These are phyloP conservation scores for Sclerotinia spermophila DNA, from an alignment of 2,329 filamentous ascomycete species.

Conservation along the genomic window DNA sequence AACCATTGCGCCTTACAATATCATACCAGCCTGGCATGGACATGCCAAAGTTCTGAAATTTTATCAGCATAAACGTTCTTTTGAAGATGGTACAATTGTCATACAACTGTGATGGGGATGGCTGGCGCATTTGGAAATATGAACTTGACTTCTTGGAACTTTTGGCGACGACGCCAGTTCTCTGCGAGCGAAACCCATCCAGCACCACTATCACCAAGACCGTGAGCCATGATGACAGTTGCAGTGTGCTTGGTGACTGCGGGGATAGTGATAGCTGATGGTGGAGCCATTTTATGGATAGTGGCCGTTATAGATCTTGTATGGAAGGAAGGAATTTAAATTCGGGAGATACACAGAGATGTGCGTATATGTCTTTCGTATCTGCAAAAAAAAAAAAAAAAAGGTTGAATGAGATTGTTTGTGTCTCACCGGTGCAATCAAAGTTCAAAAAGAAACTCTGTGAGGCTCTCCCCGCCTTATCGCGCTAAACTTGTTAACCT, in stretches of 20 bases:
- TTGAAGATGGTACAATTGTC: conserved; percentile 1
- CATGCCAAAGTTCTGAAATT: conserved; percentile 65
- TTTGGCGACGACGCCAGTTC: conserved; percentile 76
- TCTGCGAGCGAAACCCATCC: conserved; percentile 82
- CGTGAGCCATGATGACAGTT: conserved; percentile 92
- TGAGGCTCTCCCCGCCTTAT: conserved; percentile 3
- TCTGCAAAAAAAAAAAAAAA: background rate
- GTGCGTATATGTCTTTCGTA: background rate
- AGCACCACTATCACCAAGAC: conserved; percentile 77
- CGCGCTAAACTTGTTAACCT: background rate
- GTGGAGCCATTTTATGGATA: conserved; percentile 26
- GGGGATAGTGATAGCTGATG: conserved; percentile 62
- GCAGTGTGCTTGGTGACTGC: conserved; percentile 82
- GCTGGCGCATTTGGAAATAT: conserved; percentile 86
- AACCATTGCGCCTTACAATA: conserved; percentile 51
- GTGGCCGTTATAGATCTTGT: background rate
- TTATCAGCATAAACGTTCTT: conserved; percentile 14
- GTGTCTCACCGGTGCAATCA: background rate
- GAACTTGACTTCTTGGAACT: conserved; percentile 88
- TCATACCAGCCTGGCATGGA: conserved; percentile 87
- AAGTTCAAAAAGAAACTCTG: background rate
- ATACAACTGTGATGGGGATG: conserved; percentile 79
- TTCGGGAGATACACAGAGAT: background rate
- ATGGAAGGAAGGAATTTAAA: background rate
- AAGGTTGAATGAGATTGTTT: background rate